Evolutionary conservation across 306 rosid genomes (phyloP).

Genomic region (Malus domestica): DNA sequence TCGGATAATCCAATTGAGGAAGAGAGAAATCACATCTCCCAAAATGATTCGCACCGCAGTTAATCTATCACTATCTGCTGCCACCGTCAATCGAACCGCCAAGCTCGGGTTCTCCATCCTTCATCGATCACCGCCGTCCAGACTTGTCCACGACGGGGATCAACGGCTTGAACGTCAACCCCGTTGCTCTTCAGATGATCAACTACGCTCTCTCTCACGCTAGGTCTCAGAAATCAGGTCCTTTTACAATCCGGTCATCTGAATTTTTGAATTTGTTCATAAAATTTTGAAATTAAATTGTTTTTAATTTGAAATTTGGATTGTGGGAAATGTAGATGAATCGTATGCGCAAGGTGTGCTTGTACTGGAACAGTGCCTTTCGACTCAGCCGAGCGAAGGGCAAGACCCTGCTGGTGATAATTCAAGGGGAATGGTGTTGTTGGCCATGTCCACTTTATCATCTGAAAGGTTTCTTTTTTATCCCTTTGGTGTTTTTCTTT

Average conservation of each 20-base stretch:
- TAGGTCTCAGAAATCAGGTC: conserved; percentile 74
- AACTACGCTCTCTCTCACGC: conserved; percentile 69
- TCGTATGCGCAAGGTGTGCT: conserved; percentile 56
- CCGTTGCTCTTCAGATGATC: conserved; percentile 63
- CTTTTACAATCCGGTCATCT: not conserved
- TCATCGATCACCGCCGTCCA: conserved; percentile 22
- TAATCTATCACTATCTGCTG: conserved; percentile 31
- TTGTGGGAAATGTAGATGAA: conserved; percentile 41
- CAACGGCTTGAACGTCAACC: conserved; percentile 36
- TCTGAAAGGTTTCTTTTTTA: conserved; percentile 54
- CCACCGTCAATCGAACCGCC: conserved; percentile 20
- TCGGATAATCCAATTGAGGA: not conserved
- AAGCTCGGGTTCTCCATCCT: conserved; percentile 11
- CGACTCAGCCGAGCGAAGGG: conserved; percentile 45
- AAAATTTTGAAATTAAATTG: not conserved
- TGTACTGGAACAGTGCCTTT: conserved; percentile 72
- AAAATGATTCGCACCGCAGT: conserved; percentile 45
- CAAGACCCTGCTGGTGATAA: conserved; percentile 35
- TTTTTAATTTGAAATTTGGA: not conserved
- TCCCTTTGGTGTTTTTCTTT: too few relatives aligned
- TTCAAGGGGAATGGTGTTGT: conserved; percentile 61
- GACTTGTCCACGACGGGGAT: conserved; percentile 37
- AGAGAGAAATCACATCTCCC: not conserved
- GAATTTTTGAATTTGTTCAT: not conserved
- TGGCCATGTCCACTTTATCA: conserved; percentile 68